phyloP scores from a whole-genome alignment of 768 basidiomycete genomes.

The Russula dissimulans region DNA sequence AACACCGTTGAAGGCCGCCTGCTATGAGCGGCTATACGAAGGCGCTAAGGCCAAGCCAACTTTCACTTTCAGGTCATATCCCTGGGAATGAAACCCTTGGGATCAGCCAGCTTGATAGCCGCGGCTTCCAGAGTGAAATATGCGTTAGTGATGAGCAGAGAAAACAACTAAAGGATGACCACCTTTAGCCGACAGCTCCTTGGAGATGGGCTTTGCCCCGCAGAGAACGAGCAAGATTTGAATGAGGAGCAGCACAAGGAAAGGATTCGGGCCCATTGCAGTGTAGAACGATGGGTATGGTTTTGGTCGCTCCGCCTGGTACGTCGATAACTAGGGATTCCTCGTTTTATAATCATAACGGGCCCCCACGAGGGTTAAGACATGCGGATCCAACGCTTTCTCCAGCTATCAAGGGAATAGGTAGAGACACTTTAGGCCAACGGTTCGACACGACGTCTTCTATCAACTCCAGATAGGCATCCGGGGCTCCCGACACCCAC shows the following conservation, averaged over 20 bases:
- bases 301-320: background rate
- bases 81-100: background rate
- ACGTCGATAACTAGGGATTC: background rate
- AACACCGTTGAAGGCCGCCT: too few species aligned
- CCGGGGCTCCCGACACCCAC: background rate
- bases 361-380: too few species aligned
- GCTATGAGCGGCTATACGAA: too few species aligned
- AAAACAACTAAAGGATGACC: background rate
- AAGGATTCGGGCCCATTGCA: background rate
- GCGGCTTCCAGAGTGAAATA: background rate
- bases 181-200: background rate
- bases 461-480: background rate
- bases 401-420: too few species aligned
- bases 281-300: background rate
- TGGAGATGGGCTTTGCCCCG: background rate
- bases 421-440: too few species aligned
- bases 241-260: background rate
- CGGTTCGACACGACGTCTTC: background rate
- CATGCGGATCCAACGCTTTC: too few species aligned
- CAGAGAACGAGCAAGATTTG: background rate
- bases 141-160: background rate
- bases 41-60: too few species aligned
- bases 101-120: background rate
- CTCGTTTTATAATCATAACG: background rate
- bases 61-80: background rate